Percentiles rank a stretch among this genome's conserved stretches.
Conservation (phyloP, 352 stramenopile genomes). For the Phytophthora meadii region DNA sequence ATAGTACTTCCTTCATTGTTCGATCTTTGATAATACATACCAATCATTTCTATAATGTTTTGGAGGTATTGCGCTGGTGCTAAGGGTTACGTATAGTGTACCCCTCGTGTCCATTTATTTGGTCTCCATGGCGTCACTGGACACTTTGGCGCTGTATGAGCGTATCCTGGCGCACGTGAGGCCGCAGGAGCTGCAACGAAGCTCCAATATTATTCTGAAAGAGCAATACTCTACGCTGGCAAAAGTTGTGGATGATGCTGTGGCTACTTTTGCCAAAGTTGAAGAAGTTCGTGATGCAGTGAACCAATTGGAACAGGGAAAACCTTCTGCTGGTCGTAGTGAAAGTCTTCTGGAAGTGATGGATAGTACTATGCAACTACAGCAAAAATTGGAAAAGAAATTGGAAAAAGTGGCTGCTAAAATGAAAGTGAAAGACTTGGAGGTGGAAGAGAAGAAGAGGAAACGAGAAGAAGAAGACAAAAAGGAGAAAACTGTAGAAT, state of each 20-base stretch:
- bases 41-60: no score
- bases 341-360: conserved; percentile 20
- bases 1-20: neutral
- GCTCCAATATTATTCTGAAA: conserved; percentile 26
- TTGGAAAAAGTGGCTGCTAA: conserved; percentile 22
- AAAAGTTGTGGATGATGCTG: conserved; percentile 6
- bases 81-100: neutral
- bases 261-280: conserved; percentile 20
- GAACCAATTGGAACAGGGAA: conserved; percentile 32
- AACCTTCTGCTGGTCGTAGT: conserved; percentile 16
- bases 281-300: conserved; percentile 38
- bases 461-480: conserved; percentile 8
- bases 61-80: no score
- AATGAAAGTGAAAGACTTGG: conserved; percentile 20
- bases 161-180: conserved; percentile 33
- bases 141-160: conserved; percentile 28
- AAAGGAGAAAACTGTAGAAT: neutral
- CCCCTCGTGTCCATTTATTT: conserved; percentile 11
- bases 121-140: neutral
- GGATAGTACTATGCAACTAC: conserved; percentile 19
- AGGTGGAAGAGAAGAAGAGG: neutral
- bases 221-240: conserved; percentile 18
- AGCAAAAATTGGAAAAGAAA: conserved; percentile 11
- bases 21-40: no score
- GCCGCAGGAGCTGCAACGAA: conserved; percentile 23